A percentile compares a stretch with the other conserved stretches of the same genome.
Evolutionary conservation across 768 basidiomycete species (phyloP).

Genomic region (Agaricus blazei): DNA sequence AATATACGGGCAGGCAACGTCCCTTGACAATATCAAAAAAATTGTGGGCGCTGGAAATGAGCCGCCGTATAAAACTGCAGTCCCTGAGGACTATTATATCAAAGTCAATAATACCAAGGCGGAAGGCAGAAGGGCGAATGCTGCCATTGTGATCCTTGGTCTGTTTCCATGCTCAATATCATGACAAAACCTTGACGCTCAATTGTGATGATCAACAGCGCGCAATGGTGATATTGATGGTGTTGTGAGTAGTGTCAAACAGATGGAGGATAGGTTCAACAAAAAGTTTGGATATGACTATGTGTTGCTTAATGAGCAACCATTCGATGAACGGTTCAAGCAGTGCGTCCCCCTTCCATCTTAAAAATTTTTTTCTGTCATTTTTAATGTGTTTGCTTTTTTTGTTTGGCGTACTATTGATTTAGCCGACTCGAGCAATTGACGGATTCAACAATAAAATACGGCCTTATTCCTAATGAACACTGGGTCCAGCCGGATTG

Average conservation of each 20-base stretch:
- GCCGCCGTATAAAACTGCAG: constrained; percentile 52
- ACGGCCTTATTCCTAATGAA: constrained; percentile 72
- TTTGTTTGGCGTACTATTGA: neutral
- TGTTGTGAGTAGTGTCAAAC: constrained; percentile 60
- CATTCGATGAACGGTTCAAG: constrained; percentile 71
- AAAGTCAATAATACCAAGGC: constrained; percentile 28
- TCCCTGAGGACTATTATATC: constrained; percentile 56
- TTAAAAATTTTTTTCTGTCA: neutral
- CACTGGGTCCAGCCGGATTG: constrained; percentile 81
- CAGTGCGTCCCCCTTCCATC: constrained; percentile 29
- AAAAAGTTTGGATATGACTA: constrained; percentile 80
- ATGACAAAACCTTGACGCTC: neutral
- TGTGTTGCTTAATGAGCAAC: constrained; percentile 81
- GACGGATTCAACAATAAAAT: constrained; percentile 60
- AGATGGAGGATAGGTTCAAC: constrained; percentile 90
- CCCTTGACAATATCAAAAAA: constrained; percentile 38
- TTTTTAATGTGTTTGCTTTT: neutral
- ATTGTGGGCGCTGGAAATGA: constrained; percentile 18
- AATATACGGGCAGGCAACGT: constrained; percentile 57
- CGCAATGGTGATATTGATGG: constrained; percentile 58
- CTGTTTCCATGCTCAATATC: constrained; percentile 4
- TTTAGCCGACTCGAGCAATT: constrained; percentile 48
- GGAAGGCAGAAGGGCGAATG: constrained; percentile 67
- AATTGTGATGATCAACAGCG: constrained; percentile 26
- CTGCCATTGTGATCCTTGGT: constrained; percentile 77